Evolutionary conservation across 495 filamentous ascomycete genomes (phyloP), one percentile per base, ranked within the genome.

Genomic region (Penicillium bovifimosum): DNA sequence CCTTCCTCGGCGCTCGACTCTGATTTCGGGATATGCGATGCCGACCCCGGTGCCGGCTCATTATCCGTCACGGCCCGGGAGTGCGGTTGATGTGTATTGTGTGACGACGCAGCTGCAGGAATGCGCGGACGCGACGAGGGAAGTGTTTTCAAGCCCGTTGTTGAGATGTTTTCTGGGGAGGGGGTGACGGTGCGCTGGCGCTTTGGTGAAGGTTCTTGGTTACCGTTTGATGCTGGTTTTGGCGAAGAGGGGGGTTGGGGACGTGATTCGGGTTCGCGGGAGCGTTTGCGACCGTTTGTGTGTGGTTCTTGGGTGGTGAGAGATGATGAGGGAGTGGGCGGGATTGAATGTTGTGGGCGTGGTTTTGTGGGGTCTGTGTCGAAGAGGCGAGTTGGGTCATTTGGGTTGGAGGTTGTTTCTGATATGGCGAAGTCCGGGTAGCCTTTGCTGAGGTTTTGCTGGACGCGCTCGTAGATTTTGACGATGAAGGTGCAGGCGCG

Each of bases 381-480:
- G 52, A 65, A 63, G 31, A 56, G 58, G 47, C 48, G 71, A 48
- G 66, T 62, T 58, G 59, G 55, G 54, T 66, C 55, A 50, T 68
- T 53, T 54, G 66, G 59, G 20, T 16, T 8, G n/a, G 46, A 11
- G 53, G 68, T 53, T 52, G 56, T 31, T 34, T 66, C 60, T 10
- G 57, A 56, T 27, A 64, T 18, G 9, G 58, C 18, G 35, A 66
- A 66, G 16, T 56, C 68, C 31, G 72, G 71, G 53, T 71, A 76
- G 58, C 68, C 64, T 52, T 73, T 71, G 62, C 67, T 72, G 28
- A 74, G 67, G 52, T 58, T 68, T 44, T 73, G 65, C 38, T 74
- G 69, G 41, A 86, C 84, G 63, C 82, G 80, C 54, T 85, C 78
- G 67, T 91, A 96, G 45, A 89, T 80, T 31, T 86, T 78, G n/a